Conservation (phyloP, 495 filamentous ascomycete species). For the Neurospora tetrasperma region DNA sequence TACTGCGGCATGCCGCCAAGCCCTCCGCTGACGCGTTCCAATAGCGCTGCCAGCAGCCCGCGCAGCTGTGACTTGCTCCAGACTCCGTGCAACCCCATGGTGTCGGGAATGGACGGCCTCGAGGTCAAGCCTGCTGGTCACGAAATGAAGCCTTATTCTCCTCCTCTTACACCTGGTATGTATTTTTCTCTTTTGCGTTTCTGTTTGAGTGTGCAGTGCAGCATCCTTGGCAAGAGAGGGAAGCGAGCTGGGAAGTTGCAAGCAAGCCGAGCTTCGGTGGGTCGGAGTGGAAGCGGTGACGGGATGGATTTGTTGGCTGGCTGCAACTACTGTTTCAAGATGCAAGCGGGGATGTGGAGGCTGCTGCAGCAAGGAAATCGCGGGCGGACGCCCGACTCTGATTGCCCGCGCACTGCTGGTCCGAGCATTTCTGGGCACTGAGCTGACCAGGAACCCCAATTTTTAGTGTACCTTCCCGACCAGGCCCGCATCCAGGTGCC, state of each 20-base stretch:
- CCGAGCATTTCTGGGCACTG: slow-evolving; percentile 13
- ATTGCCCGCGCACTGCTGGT: not conserved
- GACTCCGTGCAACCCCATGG: slow-evolving; percentile 72
- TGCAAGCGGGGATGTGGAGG: not conserved
- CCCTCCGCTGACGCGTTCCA: slow-evolving; percentile 75
- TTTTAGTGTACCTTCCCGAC: slow-evolving; percentile 75
- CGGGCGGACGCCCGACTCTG: not conserved
- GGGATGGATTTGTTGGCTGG: not conserved
- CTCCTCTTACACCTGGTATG: slow-evolving; percentile 91
- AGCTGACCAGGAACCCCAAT: slow-evolving; percentile 28
- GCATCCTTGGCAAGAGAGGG: not conserved
- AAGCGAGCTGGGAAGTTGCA: not conserved
- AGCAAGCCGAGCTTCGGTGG: not conserved
- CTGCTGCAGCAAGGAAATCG: not conserved
- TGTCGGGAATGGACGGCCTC: slow-evolving; percentile 62
- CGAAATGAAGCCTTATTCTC: slow-evolving; percentile 55
- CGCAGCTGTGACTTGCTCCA: slow-evolving; percentile 67
- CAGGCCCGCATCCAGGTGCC: slow-evolving; percentile 20
- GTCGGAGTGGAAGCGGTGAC: not conserved
- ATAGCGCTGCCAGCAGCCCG: slow-evolving; percentile 77
- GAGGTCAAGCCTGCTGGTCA: slow-evolving; percentile 77
- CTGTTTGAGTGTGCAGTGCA: slow-evolving; percentile 4
- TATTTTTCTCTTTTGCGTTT: slow-evolving; percentile 18
- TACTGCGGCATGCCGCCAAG: slow-evolving; percentile 69
- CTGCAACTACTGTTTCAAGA: not conserved